These are phyloP conservation scores for Amylocystis lapponica DNA, from an alignment of 768 basidiomycete species.

Conservation along the genomic window DNA sequence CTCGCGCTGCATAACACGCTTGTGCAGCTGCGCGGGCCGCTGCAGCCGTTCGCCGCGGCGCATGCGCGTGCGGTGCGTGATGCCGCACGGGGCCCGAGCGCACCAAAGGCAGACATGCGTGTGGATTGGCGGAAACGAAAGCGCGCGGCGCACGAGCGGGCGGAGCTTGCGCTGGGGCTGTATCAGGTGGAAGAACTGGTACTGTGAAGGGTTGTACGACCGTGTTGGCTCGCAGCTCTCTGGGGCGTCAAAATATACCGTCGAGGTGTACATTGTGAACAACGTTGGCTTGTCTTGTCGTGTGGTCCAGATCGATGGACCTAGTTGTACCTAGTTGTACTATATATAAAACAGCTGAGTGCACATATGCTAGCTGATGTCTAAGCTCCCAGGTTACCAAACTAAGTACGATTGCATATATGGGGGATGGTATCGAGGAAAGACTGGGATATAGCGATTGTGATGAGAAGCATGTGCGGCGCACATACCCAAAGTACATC, in stretches of 20 bases:
- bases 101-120: constrained; percentile 15
- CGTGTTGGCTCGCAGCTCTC: background rate
- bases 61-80: constrained; percentile 46
- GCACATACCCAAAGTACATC: no score
- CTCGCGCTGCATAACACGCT: constrained; percentile 42
- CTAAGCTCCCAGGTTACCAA: no score
- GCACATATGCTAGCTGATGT: no score
- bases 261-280: no score
- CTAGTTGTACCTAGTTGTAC: no score
- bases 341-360: no score
- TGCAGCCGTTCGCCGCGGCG: constrained; percentile 57
- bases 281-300: no score
- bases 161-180: constrained; percentile 49
- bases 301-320: no score
- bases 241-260: background rate
- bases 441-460: no score
- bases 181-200: constrained; percentile 70
- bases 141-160: constrained; percentile 48
- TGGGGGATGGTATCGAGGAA: no score
- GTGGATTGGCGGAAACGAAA: constrained; percentile 33
- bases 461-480: no score
- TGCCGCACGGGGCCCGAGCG: constrained; percentile 13
- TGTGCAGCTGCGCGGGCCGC: constrained; percentile 51
- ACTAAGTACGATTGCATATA: no score
- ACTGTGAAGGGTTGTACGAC: constrained; percentile 1